phyloP scores from a whole-genome alignment of 495 filamentous ascomycete genomes.

The Lophiotrema nucula region DNA sequence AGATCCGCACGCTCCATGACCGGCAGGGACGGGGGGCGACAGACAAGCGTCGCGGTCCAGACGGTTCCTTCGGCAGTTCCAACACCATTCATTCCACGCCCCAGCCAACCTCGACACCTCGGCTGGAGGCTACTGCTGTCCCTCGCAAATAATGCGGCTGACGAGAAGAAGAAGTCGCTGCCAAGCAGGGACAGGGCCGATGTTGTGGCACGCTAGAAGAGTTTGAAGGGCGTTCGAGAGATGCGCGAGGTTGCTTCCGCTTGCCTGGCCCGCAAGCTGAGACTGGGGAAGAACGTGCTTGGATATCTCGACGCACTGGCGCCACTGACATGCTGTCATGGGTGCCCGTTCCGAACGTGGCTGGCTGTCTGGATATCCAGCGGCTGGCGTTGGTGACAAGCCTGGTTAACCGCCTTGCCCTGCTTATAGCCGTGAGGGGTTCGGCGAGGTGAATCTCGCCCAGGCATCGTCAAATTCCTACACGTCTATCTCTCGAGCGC shows the following conservation, averaged over 20 bases:
- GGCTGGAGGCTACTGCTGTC: no score
- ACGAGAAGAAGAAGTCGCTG: background rate
- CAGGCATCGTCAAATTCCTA: background rate
- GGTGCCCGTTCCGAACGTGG: background rate
- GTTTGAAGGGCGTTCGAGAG: background rate
- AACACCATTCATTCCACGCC: no score
- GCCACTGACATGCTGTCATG: conserved; percentile 3
- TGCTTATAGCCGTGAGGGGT: background rate
- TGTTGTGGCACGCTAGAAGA: conserved; percentile 10
- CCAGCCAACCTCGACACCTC: no score
- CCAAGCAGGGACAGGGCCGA: background rate
- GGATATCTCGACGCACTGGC: background rate
- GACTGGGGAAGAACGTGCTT: conserved; percentile 11
- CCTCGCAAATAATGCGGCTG: no score
- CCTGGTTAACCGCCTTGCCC: background rate
- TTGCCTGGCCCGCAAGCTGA: conserved; percentile 2
- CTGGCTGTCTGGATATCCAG: background rate
- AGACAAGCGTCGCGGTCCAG: no score
- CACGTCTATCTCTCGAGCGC: no score
- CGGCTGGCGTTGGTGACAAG: no score
- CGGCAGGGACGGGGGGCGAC: no score
- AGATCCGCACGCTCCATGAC: no score
- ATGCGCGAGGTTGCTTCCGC: background rate
- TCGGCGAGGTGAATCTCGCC: background rate
- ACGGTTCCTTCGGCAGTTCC: no score